Evolutionary conservation across 176 grass and related monocot genomes (phyloP), one percentile per base, ranked within the genome.

Genomic region (Alopecurus myosuroides): DNA sequence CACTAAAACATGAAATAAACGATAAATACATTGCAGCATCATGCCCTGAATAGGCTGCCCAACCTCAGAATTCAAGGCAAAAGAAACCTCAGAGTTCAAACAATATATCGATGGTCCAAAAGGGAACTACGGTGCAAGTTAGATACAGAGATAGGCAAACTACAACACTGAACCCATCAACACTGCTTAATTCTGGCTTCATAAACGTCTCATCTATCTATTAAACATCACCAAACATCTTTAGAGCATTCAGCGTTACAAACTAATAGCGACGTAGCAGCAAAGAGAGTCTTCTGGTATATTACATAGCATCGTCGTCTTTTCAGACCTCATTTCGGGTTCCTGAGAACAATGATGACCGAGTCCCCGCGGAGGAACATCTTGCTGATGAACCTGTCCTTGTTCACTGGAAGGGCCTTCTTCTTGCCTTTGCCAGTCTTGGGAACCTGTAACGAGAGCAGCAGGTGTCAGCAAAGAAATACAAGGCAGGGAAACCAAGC

Each of bases 341-440:
- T 98, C 84, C 93, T 90, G 3, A 94, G 91, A 49, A 98, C 93
- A 64, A 95, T 95, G 57, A 98, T 95, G 78, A 98, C 91, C 1
- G 93, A 98, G 72, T 95, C 96, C 29, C 96, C 96, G 7, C 93
- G 83, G 62, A 98, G 93, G 74, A 98, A 98, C 93, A 98, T 98
- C 88, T 98, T 98, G 67, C 96, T 95, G 30, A 98, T 95, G 81
- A 98, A 95, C 52, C 93, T 90, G 74, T 98, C 93, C 76, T 98
- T 98, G 87, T 94, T 98, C 48, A 98, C 89, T 1, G 96, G 91
- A 57, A 98, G 91, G 52, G 96, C 93, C 85, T 98, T 98, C 88
- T 98, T 98, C 93, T 98, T 98, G 69, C 96, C 96, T 86, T 95
- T 98, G 14, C 96, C 96, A 3, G 96, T 95, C 84, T 94, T 98